Percentiles rank a stretch among this genome's conserved stretches.
These are phyloP conservation scores for Lonicera japonica DNA, from an alignment of 129 eudicot genomes.

Conservation along the genomic window DNA sequence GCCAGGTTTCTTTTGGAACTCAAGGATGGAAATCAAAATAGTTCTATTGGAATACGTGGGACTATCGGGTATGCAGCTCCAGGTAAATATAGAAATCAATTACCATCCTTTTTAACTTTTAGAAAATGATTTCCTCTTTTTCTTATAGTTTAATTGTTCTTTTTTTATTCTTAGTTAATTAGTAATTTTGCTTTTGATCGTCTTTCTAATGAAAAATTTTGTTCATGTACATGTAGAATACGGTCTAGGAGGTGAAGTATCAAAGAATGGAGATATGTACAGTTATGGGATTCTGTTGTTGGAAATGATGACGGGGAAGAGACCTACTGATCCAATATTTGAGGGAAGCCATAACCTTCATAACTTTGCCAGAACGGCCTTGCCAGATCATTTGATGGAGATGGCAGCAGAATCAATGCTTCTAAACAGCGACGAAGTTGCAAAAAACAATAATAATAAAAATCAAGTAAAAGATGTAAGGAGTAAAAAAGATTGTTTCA, in stretches of 20 bases:
- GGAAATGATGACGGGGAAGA: conserved; percentile 20
- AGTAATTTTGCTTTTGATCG: too few species aligned
- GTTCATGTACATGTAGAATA: too few species aligned
- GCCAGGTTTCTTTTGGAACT: conserved; percentile 28
- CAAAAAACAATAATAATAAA: background rate
- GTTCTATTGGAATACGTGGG: conserved; percentile 35
- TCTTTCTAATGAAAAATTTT: too few species aligned
- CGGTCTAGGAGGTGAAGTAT: conserved; percentile 39
- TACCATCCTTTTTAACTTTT: too few species aligned
- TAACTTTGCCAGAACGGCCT: conserved; percentile 24
- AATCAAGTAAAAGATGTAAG: background rate
- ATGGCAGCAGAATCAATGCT: conserved; percentile 22
- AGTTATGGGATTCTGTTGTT: conserved; percentile 18
- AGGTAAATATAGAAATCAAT: conserved; percentile 14
- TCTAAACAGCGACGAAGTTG: conserved; percentile 13
- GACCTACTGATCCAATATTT: conserved; percentile 13
- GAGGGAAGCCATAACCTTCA: conserved; percentile 18
- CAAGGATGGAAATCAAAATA: conserved; percentile 10
- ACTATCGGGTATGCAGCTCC: conserved; percentile 47
- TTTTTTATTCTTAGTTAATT: too few species aligned
- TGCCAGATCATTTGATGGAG: conserved; percentile 19
- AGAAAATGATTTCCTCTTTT: background rate
- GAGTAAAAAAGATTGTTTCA: conserved; percentile 15
- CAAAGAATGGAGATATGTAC: conserved; percentile 16
- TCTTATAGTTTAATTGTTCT: too few species aligned